phyloP scores from a whole-genome alignment of 2,329 filamentous ascomycete genomes.

The Calonectria henricotiae region DNA sequence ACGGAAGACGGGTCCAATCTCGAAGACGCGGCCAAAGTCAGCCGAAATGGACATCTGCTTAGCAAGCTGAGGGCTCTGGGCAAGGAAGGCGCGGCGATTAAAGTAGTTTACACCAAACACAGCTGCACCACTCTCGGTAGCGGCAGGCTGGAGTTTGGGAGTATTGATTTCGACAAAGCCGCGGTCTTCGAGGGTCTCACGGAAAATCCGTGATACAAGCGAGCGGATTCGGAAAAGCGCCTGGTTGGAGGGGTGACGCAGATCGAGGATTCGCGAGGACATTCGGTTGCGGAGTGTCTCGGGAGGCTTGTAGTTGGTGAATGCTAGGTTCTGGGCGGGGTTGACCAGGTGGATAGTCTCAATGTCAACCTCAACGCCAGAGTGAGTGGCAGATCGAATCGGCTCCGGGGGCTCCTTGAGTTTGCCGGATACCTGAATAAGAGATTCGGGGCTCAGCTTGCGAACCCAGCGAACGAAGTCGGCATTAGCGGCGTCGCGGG shows the following conservation, averaged over 20 bases:
- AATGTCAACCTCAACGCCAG: conserved; percentile 83
- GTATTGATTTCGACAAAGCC: conserved; percentile 96
- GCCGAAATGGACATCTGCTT: conserved; percentile 95
- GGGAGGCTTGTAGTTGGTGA: conserved; percentile 75
- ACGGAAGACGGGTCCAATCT: conserved; percentile 82
- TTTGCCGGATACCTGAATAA: conserved; percentile 83
- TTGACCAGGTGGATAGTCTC: conserved; percentile 69
- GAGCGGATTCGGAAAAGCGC: conserved; percentile 91
- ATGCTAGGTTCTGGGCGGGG: conserved; percentile 65
- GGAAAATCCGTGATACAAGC: conserved; percentile 85
- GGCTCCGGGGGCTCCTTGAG: conserved; percentile 82
- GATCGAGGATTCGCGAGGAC: conserved; percentile 85
- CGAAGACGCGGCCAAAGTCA: conserved; percentile 91
- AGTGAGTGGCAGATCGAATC: conserved; percentile 82
- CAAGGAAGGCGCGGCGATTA: conserved; percentile 87
- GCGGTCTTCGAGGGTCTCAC: conserved; percentile 79
- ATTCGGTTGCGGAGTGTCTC: conserved; percentile 80
- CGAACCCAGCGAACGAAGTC: conserved; percentile 92
- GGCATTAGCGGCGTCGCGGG: conserved; percentile 62
- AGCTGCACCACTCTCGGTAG: conserved; percentile 91
- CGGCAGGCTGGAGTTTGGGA: conserved; percentile 90
- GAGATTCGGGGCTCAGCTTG: conserved; percentile 83
- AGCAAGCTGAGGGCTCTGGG: conserved; percentile 91
- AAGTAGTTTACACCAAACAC: conserved; percentile 97
- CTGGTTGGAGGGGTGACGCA: conserved; percentile 89